Percentiles rank a stretch among this genome's conserved stretches.
These are phyloP conservation scores for Heracleum sosnowskyi DNA, from an alignment of 129 eudicot genomes.

Conservation along the genomic window DNA sequence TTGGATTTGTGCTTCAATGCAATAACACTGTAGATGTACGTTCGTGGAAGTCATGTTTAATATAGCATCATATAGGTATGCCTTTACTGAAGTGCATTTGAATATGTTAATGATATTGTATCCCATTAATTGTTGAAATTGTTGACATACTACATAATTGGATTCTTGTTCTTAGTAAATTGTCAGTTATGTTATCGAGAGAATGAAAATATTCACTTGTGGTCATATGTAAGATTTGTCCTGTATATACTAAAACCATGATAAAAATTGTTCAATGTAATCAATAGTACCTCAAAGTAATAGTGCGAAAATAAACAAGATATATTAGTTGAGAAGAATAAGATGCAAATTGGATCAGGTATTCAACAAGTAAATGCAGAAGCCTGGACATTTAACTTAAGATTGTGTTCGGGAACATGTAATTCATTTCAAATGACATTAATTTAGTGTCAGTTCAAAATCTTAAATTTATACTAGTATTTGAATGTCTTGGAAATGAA, in stretches of 20 bases:
- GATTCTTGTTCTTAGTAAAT: neutral
- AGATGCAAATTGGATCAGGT: neutral
- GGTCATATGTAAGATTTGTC: neutral
- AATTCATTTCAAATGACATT: too few relatives aligned
- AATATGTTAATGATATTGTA: neutral
- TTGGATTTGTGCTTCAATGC: neutral
- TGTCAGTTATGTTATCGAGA: neutral
- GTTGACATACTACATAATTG: neutral
- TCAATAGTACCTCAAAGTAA: neutral
- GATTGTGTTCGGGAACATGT: too few relatives aligned
- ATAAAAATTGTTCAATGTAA: neutral
- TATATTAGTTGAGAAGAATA: neutral
- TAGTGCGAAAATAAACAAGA: neutral
- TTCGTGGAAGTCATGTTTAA: neutral
- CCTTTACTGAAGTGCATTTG: neutral
- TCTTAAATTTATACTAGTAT: too few relatives aligned
- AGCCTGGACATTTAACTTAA: neutral
- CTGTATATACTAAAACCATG: neutral
- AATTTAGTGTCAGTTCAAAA: too few relatives aligned
- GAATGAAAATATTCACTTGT: neutral
- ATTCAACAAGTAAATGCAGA: neutral
- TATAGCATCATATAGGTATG: neutral
- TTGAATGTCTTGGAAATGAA: too few relatives aligned
- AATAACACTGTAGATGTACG: neutral
- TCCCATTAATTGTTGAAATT: neutral